Percentiles rank a stretch among this genome's conserved stretches.
These are phyloP conservation scores for Backusella tuberculispora DNA, from an alignment of 192 early-diverging fungal species.

Conservation along the genomic window DNA sequence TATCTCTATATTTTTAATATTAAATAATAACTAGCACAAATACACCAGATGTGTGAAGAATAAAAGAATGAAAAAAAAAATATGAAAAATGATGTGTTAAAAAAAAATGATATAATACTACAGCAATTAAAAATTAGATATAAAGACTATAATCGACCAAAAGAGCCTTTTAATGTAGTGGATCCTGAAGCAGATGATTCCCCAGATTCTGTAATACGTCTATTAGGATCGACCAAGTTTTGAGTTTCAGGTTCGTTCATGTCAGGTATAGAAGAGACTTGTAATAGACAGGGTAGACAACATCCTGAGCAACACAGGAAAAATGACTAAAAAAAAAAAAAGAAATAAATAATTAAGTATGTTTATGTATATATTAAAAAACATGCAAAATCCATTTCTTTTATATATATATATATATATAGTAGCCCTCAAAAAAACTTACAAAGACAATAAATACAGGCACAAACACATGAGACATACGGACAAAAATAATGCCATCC, in stretches of 20 bases:
- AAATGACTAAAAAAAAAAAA: slow-evolving; percentile 35
- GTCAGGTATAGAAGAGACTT: slow-evolving; percentile 46
- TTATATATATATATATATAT: no score
- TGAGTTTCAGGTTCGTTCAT: slow-evolving; percentile 40
- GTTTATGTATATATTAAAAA: background rate
- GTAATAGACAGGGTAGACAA: slow-evolving; percentile 58
- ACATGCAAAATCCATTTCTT: background rate
- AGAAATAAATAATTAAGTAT: background rate
- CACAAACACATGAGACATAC: slow-evolving; percentile 62
- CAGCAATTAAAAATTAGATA: background rate
- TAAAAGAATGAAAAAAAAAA: background rate
- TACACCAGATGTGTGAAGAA: background rate
- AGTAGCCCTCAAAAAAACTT: slow-evolving; percentile 26
- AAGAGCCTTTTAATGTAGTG: background rate
- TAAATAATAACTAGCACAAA: background rate
- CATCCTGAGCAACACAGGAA: slow-evolving; percentile 62
- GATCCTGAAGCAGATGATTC: slow-evolving; percentile 21
- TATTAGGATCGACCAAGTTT: slow-evolving; percentile 38
- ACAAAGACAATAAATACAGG: slow-evolving; percentile 69
- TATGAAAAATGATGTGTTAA: background rate
- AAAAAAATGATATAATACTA: slow-evolving; percentile 9
- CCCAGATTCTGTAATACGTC: slow-evolving; percentile 39
- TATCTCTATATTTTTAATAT: background rate
- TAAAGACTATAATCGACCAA: background rate
- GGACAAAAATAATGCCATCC: slow-evolving; percentile 47